Conservation (phyloP, 1,284 basidiomycete genomes). For the Neonothopanus nambi region DNA sequence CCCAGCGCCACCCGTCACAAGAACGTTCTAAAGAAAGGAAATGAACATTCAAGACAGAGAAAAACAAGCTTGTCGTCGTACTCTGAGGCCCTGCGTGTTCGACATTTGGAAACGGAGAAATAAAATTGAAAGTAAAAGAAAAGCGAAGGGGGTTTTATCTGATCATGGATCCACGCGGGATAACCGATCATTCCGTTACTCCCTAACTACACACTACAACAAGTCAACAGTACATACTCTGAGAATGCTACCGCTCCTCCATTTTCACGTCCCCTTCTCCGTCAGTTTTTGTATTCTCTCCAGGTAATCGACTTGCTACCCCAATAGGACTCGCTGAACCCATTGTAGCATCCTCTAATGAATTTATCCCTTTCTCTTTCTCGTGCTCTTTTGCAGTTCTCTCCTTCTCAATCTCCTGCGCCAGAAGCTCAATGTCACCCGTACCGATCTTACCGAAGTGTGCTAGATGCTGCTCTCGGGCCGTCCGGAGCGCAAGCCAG, state of each 20-base stretch:
- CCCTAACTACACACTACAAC: too few relatives aligned
- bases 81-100: slow-evolving; percentile 8
- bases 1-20: slow-evolving; percentile 17
- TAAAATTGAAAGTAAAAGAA: background rate
- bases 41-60: slow-evolving; percentile 1
- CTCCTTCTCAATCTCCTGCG: slow-evolving; percentile 68
- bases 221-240: too few relatives aligned
- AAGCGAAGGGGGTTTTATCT: background rate
- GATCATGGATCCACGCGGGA: background rate
- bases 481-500: slow-evolving; percentile 77
- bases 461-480: slow-evolving; percentile 68
- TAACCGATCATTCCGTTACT: too few relatives aligned
- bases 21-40: slow-evolving; percentile 17
- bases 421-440: slow-evolving; percentile 67
- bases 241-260: slow-evolving; percentile 38
- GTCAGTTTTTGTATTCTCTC: slow-evolving; percentile 24
- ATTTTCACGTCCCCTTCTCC: slow-evolving; percentile 56
- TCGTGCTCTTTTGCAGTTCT: slow-evolving; percentile 49
- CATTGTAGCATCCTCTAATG: slow-evolving; percentile 8
- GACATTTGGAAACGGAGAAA: background rate
- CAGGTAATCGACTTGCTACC: background rate
- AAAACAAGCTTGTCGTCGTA: background rate
- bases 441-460: slow-evolving; percentile 79
- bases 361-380: slow-evolving; percentile 26
- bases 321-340: background rate